Percentiles rank a stretch among this genome's conserved stretches.
Conservation (phyloP, 2,329 filamentous ascomycete genomes). For the Sphaerulina vaccinii region DNA sequence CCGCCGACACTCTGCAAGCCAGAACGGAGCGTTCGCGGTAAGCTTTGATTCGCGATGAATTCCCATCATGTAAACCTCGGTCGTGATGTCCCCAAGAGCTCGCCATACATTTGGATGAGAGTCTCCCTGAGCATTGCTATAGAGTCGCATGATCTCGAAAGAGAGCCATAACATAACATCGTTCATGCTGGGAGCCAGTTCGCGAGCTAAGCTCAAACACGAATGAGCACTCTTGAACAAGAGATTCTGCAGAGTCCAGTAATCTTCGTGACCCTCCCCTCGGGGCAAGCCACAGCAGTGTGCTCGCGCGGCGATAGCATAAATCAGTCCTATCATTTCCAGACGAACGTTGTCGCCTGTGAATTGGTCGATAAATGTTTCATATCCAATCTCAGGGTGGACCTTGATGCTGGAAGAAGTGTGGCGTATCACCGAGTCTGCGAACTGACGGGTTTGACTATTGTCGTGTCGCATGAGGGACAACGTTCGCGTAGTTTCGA, state of each 20-base stretch:
- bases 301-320: slow-evolving; percentile 19
- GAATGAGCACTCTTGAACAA: slow-evolving; percentile 14
- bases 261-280: slow-evolving; percentile 9
- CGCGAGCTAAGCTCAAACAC: slow-evolving; percentile 17
- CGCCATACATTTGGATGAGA: slow-evolving; percentile 17
- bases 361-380: slow-evolving; percentile 17
- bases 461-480: background rate
- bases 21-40: slow-evolving; percentile 20
- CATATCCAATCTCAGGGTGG: background rate
- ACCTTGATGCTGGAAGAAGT: background rate
- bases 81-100: slow-evolving; percentile 57
- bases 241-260: slow-evolving; percentile 15
- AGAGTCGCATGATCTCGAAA: slow-evolving; percentile 7
- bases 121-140: slow-evolving; percentile 13
- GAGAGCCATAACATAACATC: slow-evolving; percentile 21
- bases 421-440: background rate
- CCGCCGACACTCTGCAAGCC: slow-evolving; percentile 24
- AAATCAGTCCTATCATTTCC: slow-evolving; percentile 26
- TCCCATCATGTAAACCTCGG: slow-evolving; percentile 62
- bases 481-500: background rate
- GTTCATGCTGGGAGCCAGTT: slow-evolving; percentile 14
- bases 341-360: slow-evolving; percentile 23
- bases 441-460: background rate
- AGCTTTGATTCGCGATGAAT: slow-evolving; percentile 24
- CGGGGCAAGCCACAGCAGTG: slow-evolving; percentile 10